A percentile compares a stretch with the other conserved stretches of the same genome.
phyloP scores from a whole-genome alignment of 257 asterid genomes.

The Haberlea rhodopensis region DNA sequence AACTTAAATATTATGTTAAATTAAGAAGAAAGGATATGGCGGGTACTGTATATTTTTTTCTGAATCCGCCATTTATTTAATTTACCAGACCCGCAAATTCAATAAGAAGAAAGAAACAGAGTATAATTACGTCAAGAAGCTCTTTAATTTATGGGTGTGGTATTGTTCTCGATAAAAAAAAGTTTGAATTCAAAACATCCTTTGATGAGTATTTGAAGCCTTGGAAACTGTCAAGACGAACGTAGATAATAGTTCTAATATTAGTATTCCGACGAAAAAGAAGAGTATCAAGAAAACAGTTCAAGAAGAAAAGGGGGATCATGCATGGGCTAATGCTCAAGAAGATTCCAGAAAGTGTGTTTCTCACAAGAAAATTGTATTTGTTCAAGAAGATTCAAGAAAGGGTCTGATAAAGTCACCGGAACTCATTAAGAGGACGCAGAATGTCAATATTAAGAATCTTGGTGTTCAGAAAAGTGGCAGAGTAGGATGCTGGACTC shows the following conservation, averaged over 20 bases:
- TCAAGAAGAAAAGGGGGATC: constrained; percentile 28
- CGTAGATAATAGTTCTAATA: constrained; percentile 23
- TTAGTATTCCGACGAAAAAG: constrained; percentile 23
- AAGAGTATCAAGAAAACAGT: constrained; percentile 26
- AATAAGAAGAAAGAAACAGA: constrained; percentile 28
- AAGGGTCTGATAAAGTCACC: constrained; percentile 3
- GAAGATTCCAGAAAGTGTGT: constrained; percentile 31
- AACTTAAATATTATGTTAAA: constrained; percentile 15
- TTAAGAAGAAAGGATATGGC: constrained; percentile 29
- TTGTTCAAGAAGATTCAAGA: too few species aligned
- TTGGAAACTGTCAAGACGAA: constrained; percentile 64
- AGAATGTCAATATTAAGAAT: constrained; percentile 9
- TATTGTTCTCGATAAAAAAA: constrained; percentile 43
- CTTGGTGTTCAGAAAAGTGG: constrained; percentile 21
- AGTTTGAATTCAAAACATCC: constrained; percentile 63
- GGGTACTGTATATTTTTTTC: constrained; percentile 31
- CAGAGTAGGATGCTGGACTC: constrained; percentile 27
- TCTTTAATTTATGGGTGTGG: constrained; percentile 31
- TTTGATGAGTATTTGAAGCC: constrained; percentile 82
- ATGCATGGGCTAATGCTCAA: constrained; percentile 23
- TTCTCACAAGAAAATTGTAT: too few species aligned
- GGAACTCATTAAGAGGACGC: constrained; percentile 16
- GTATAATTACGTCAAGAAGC: constrained; percentile 24
- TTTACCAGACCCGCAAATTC: constrained; percentile 20
- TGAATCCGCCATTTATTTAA: constrained; percentile 30